A percentile compares a stretch with the other conserved stretches of the same genome.
phyloP scores from a whole-genome alignment of 148 eudicot species.

The Beta vulgaris region DNA sequence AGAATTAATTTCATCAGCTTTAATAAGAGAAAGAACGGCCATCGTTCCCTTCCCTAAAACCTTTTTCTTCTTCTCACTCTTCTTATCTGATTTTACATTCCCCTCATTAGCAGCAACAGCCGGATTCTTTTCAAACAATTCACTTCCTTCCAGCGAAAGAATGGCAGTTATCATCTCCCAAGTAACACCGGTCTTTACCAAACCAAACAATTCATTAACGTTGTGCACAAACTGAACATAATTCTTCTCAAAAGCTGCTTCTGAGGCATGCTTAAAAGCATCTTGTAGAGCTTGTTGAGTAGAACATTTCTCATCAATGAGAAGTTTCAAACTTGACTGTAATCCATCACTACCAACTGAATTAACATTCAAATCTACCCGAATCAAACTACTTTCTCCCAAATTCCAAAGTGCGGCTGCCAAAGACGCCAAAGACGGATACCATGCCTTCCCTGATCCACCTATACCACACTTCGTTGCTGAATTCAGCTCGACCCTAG shows the following conservation, averaged over 20 bases:
- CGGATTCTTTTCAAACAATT: conserved; percentile 25
- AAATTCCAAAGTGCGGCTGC: conserved; percentile 36
- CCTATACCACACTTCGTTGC: conserved; percentile 27
- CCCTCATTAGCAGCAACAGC: conserved; percentile 27
- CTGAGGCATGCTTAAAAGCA: conserved; percentile 25
- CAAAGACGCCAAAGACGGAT: conserved; percentile 30
- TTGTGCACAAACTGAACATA: conserved; percentile 46
- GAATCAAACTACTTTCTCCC: conserved; percentile 49
- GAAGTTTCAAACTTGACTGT: conserved; percentile 30
- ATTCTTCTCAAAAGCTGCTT: conserved; percentile 40
- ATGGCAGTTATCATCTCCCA: conserved; percentile 67
- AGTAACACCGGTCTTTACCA: conserved; percentile 44
- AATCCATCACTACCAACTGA: conserved; percentile 34
- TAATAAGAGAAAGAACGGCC: conserved; percentile 52
- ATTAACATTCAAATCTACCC: conserved; percentile 37
- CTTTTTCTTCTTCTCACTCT: conserved; percentile 60
- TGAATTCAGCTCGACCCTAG: conserved; percentile 56
- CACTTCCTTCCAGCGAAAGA: conserved; percentile 49
- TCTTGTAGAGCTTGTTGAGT: conserved; percentile 28
- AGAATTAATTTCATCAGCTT: conserved; percentile 25
- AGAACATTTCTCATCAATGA: conserved; percentile 41
- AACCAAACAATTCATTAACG: conserved; percentile 41
- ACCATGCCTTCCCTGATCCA: conserved; percentile 33
- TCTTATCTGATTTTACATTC: conserved; percentile 36
- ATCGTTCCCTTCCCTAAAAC: conserved; percentile 76